Evolutionary conservation across 2,329 filamentous ascomycete genomes (phyloP), one percentile per base, ranked within the genome.

Genomic region (Colletotrichum gigasporum): DNA sequence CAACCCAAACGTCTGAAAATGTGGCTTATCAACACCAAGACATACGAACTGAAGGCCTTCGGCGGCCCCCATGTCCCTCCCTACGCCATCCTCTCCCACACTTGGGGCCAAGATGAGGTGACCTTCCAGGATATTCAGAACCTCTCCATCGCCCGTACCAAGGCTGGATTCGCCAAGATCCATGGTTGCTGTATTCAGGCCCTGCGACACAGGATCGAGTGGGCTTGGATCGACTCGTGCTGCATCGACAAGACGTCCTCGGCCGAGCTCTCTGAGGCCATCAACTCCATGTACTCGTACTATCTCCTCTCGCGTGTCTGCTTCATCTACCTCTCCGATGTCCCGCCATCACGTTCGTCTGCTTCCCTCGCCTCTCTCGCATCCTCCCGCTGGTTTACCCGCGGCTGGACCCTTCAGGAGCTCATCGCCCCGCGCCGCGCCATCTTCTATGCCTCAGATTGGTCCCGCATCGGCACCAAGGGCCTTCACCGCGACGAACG

Each of bases 51-150:
- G 3, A 41, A 57, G 24, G 41, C 35, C 24, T 68, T 67, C 18
- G 11, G 20, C 32, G 45, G 41, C 28, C 22, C 24, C 11, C 34
- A 56, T 11, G 59, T 65, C 18, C 73, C 72, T 0, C 53, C 64
- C 0, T 76, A 75, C 18, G 71, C 72, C 35, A 73, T 75, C 50
- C 63, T 75, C 7, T 75, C 73, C 3, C 73, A 75, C 32, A 73
- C 70, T 2, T 75, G 73, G 73, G 68, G 68, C 18, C 22, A 51
- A 8, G 71, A 66, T 24, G 72, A 75, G 41, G 67, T 71, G 3
- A 68, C 68, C 2, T 70, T 70, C 34, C 69, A 74, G 50, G 72
- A 75, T 24, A 58, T 74, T 11, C 48, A 60, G n/a, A 24, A 52
- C 12, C 41, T 35, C 6, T 6, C 20, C 20, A 16, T n/a, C 10